A percentile compares a stretch with the other conserved stretches of the same genome.
Conservation (phyloP, 495 filamentous ascomycete species). For the Saxispiralis lemnorum region DNA sequence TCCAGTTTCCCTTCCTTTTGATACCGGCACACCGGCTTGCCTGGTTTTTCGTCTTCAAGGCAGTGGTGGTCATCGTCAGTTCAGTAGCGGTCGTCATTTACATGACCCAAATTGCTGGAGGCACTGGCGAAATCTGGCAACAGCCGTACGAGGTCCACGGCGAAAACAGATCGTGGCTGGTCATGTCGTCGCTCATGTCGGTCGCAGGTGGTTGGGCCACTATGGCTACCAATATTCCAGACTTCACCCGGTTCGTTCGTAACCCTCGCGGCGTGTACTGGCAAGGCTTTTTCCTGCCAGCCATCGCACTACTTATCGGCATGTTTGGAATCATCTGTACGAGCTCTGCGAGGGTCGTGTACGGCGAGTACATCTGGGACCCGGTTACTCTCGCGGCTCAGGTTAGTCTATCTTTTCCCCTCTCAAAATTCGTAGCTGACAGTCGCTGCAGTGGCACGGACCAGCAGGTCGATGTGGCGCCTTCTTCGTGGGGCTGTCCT, state of each 20-base stretch:
- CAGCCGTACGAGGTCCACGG: conserved; percentile 4
- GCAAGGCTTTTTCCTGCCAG: conserved; percentile 4
- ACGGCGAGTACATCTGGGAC: conserved; percentile 37
- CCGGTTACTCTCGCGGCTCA: conserved; percentile 29
- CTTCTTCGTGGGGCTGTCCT: conserved; percentile 38
- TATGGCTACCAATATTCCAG: conserved; percentile 5
- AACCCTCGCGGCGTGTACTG: conserved; percentile 2
- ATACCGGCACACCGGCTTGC: conserved; percentile 27
- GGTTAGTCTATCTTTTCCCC: too few relatives aligned
- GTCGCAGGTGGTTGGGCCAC: conserved; percentile 2
- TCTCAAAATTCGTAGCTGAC: too few relatives aligned
- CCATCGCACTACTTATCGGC: conserved; percentile 11
- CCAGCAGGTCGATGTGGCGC: conserved; percentile 32
- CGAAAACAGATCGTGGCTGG: background rate
- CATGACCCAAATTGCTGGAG: conserved; percentile 3
- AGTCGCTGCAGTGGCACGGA: conserved; percentile 23
- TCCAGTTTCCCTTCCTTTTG: conserved; percentile 36
- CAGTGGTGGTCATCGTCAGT: conserved; percentile 1
- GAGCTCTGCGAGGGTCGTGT: conserved; percentile 20
- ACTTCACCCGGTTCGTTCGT: conserved; percentile 2
- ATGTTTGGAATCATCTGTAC: conserved; percentile 23
- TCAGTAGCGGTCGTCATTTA: conserved; percentile 2
- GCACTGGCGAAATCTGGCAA: conserved; percentile 7
- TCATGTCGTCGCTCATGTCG: conserved; percentile 3
- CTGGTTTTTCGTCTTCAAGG: conserved; percentile 8